Base-by-base conservation (phyloP, 2,329 filamentous ascomycete genomes). In the Phaeosphaeriaceae sp. region DNA sequence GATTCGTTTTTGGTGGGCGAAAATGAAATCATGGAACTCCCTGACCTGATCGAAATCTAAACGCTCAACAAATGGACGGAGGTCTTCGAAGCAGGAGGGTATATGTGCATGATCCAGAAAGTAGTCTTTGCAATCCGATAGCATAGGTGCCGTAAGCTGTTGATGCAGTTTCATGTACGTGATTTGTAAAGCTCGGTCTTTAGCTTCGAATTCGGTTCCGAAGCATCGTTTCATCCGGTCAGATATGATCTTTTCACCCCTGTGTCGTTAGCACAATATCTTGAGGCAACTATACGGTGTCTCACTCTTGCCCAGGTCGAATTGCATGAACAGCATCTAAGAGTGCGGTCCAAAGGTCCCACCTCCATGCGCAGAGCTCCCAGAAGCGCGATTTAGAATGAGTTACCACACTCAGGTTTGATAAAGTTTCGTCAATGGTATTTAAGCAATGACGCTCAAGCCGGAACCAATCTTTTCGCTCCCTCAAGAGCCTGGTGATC, bases 41-140 rank as follows among this genome's bases (percentile, higher is more conserved):
- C 20, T 37, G 35, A 58, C 47, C 13, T 64, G 32, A n/a, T 54
- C 42, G 11, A 39, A 20, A 6, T 42, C 33, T 28, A 69, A 26
- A 18, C 38, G 35, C 35, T 63, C 49, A 1, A 71, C 55, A 35
- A 63, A 62, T 4, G 33, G 60, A 17, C 58, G 55, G 3, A 73
- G 53, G 41, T 73, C 70, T 7, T 52, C 46, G 36, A 67, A 72
- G 48, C 68, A 71, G 16, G 46, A 56, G 3, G 57, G 56, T 9
- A 60, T 46, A 13, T 43, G 50, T 7, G 53, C 56, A 36, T 64
- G 56, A 1, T 58, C 37, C 17, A 54, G 23, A 58, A 61, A 70
- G 38, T 64, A 71, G 1, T 50, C 42, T 35, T 65, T 52, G 41
- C 61, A 68, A 32, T 57, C 47, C 15, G 48, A 26, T 9, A 59